phyloP scores from a whole-genome alignment of 495 filamentous ascomycete species.

The Aspergillus heteromorphus region DNA sequence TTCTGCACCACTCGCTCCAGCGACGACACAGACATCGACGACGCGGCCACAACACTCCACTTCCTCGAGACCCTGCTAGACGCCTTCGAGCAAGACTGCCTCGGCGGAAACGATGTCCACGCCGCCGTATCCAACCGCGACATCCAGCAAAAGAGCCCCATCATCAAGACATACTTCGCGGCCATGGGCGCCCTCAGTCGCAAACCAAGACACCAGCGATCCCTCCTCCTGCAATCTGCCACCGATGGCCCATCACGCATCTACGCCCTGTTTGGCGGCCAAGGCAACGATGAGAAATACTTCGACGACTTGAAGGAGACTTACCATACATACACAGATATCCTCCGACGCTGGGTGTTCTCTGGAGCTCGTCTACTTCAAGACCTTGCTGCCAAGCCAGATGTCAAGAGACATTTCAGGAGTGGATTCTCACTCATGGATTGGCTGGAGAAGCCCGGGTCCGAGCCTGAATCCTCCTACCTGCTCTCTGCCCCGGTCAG shows the following conservation, averaged over 20 bases:
- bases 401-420: background rate
- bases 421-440: background rate
- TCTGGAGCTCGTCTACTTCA: background rate
- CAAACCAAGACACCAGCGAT: background rate
- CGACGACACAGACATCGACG: background rate
- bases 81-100: background rate
- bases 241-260: background rate
- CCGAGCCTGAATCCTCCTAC: background rate
- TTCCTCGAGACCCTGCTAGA: background rate
- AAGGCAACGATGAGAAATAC: background rate
- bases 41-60: background rate
- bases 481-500: slow-evolving; percentile 7
- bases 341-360: background rate
- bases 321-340: background rate
- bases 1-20: background rate
- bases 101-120: background rate
- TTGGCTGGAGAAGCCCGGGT: background rate
- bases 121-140: background rate
- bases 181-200: background rate
- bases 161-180: background rate
- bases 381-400: background rate
- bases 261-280: background rate
- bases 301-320: background rate
- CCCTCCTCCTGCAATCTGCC: background rate
- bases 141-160: background rate